Conservation (phyloP, 371 early-diverging fungal genomes). For the Mucor velutinosus region DNA sequence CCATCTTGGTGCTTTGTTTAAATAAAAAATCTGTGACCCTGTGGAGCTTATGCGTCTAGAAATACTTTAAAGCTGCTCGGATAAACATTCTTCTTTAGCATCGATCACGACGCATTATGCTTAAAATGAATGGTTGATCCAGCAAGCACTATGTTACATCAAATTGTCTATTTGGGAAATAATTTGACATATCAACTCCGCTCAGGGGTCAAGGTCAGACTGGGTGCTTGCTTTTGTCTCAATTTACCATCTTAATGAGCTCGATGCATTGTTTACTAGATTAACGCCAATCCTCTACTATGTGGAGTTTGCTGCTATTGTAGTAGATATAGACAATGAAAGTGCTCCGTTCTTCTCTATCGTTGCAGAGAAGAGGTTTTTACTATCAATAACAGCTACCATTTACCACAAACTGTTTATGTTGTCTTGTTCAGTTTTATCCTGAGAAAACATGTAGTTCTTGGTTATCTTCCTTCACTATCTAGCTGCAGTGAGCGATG, state of each 20-base stretch:
- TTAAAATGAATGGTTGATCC: background rate
- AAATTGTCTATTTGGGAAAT: background rate
- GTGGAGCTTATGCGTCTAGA: background rate
- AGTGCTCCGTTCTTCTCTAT: no score
- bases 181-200: background rate
- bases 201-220: background rate
- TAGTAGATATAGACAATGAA: no score
- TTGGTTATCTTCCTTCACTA: no score
- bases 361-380: no score
- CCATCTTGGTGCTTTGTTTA: background rate
- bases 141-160: background rate
- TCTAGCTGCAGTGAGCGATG: background rate
- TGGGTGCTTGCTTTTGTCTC: background rate
- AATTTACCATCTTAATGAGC: no score
- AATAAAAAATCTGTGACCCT: background rate
- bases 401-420: no score
- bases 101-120: background rate
- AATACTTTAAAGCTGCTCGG: background rate
- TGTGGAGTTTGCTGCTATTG: no score
- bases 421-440: no score
- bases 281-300: no score
- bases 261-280: no score
- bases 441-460: background rate
- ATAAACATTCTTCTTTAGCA: background rate
- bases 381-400: no score